A percentile compares a stretch with the other conserved stretches of the same genome.
phyloP scores from a whole-genome alignment of 1,284 basidiomycete genomes.

The Amylostereum areolatum region DNA sequence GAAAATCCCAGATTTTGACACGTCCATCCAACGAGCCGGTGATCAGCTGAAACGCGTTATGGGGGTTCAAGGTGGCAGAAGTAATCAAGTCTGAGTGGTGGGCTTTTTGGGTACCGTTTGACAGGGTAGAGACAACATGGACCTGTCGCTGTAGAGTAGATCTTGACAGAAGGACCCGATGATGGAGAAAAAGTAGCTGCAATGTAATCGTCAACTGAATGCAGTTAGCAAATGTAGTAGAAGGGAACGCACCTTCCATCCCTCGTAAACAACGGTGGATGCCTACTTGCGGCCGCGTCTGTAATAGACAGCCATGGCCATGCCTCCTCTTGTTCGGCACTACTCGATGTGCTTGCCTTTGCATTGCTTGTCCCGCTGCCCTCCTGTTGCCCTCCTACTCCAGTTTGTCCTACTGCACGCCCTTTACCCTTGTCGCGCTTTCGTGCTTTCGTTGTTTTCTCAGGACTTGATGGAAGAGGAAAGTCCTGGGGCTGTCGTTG shows the following conservation, averaged over 20 bases:
- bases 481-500: constrained; percentile 14
- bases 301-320: constrained; percentile 75
- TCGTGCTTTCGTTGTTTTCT: constrained; percentile 6
- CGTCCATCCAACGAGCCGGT: constrained; percentile 82
- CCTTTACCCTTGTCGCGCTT: constrained; percentile 7
- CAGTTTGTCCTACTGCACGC: constrained; percentile 9
- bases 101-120: constrained; percentile 33
- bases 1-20: constrained; percentile 90
- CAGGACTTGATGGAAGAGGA: constrained; percentile 5
- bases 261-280: constrained; percentile 74
- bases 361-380: constrained; percentile 16
- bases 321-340: constrained; percentile 24
- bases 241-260: constrained; percentile 79
- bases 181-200: constrained; percentile 84
- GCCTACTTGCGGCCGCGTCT: constrained; percentile 59
- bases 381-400: constrained; percentile 16
- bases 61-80: constrained; percentile 73
- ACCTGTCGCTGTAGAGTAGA: constrained; percentile 73
- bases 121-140: constrained; percentile 78
- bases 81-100: constrained; percentile 61
- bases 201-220: constrained; percentile 9
- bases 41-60: constrained; percentile 86
- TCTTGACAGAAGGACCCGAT: constrained; percentile 73
- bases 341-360: constrained; percentile 17
- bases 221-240: constrained; percentile 6